Base-by-base conservation (phyloP, 2,329 filamentous ascomycete species). In the Elsinoe ampelina region DNA sequence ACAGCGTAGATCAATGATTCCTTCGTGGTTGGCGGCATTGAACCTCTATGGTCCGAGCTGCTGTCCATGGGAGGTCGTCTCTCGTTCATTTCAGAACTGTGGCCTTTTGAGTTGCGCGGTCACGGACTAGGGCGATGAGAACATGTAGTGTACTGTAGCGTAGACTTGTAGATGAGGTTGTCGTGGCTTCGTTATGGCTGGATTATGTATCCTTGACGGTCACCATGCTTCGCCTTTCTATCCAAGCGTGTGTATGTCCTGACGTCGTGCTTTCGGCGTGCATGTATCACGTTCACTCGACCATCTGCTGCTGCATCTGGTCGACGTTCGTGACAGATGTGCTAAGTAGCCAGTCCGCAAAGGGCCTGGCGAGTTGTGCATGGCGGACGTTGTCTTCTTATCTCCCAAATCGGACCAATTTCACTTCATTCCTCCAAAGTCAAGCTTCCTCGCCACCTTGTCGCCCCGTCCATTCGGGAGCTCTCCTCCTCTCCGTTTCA, bases 371-470 rank as follows among this genome's bases (percentile, higher is more conserved):
- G 3, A 8, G 12, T 11, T 5, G 2, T 2, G 22, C 1, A 2
- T 5, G 22, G 5, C 12, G 11, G 13, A 39, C 12, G 3, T 15
- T 22, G 5, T 22, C 2, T 22, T 5, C 3, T 22, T 22, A 4
- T 13, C 8, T 20, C 17, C 5, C 12, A 6, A 19, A 1, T 47
- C 7, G 15, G 7, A 5, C 42, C 42, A 6, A 4, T 1, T 34
- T 35, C 73, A 74, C 34, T 65, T 71, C 55, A 63, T 61, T 11
- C 72, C 74, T 5, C 82, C 83, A 74, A 93, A 93, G 70, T 93
- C 85, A 60, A 96, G 73, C 72, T 87, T 91, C 59, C 89, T 80
- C 38, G 91, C 89, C 13, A 95, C 86, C 71, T 89, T 91, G 61
- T 83, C 83, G 3, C 79, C 82, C 26, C 85, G 75, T 22, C 74